Percentiles rank a stretch among this genome's conserved stretches.
Evolutionary conservation across 2,329 filamentous ascomycete genomes (phyloP).

Genomic region (Colletotrichum limetticola): DNA sequence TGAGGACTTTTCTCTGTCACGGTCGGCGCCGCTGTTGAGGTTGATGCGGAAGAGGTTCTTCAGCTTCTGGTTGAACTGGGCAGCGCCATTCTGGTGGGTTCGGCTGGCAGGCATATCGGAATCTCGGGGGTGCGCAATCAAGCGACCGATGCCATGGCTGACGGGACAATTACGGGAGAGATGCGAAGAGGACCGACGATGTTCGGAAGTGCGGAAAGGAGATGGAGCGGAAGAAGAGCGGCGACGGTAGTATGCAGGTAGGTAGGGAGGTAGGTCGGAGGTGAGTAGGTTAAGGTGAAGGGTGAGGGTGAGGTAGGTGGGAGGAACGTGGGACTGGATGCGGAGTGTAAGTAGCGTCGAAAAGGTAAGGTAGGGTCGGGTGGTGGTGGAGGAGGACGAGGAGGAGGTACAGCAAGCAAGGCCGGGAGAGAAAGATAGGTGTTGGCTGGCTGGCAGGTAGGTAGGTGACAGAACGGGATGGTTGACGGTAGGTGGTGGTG

Average conservation of each 20-base stretch:
- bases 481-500: constrained; percentile 1
- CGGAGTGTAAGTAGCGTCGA: constrained; percentile 4
- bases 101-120: constrained; percentile 64
- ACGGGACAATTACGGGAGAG: constrained; percentile 26
- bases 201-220: constrained; percentile 21
- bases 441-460: not conserved
- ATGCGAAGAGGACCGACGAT: constrained; percentile 25
- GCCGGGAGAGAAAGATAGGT: constrained; percentile 4
- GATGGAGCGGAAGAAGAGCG: constrained; percentile 17
- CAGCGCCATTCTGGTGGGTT: constrained; percentile 58
- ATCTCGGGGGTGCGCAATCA: constrained; percentile 37
- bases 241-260: not conserved
- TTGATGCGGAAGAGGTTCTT: constrained; percentile 80
- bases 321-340: constrained; percentile 24
- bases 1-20: constrained; percentile 42
- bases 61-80: constrained; percentile 74
- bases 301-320: not conserved
- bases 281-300: constrained; percentile 7
- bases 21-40: constrained; percentile 51
- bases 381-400: not conserved
- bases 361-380: not conserved
- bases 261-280: not conserved
- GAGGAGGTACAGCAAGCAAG: not conserved
- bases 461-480: not conserved
- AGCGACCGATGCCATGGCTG: constrained; percentile 51